Evolutionary conservation across 2,329 filamentous ascomycete genomes (phyloP).

Genomic region (Cryphonectria naterciae): DNA sequence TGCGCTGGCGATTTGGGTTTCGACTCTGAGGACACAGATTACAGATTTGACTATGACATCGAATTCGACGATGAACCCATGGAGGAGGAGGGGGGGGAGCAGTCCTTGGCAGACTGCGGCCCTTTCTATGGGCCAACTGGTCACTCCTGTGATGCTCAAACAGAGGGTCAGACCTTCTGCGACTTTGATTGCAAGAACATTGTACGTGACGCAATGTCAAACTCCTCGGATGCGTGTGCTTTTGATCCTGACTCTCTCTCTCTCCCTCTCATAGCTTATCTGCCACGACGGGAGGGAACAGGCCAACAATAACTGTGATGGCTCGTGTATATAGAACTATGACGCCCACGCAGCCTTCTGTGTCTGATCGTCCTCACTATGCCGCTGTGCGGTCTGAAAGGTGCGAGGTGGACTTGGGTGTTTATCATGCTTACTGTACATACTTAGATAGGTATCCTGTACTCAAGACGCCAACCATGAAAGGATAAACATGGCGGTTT

Average conservation of each 20-base stretch:
- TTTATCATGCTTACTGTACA: background rate
- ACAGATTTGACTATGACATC: background rate
- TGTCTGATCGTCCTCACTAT: background rate
- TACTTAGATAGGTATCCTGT: background rate
- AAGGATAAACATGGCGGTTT: background rate
- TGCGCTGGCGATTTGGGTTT: background rate
- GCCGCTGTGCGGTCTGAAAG: background rate
- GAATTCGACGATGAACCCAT: background rate
- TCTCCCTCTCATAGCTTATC: background rate
- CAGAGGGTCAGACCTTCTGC: constrained; percentile 2
- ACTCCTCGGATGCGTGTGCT: background rate
- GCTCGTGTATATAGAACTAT: background rate
- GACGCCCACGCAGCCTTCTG: constrained; percentile 2
- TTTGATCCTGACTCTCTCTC: background rate
- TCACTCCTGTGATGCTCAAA: background rate
- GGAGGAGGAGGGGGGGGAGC: background rate
- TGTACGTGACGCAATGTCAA: background rate
- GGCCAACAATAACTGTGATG: background rate
- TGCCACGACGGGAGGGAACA: background rate
- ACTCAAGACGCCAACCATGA: background rate
- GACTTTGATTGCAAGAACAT: background rate
- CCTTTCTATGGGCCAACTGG: background rate
- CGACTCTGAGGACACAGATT: background rate
- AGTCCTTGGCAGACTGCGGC: background rate
- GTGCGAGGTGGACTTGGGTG: background rate